A percentile compares a stretch with the other conserved stretches of the same genome.
Evolutionary conservation across 2,329 filamentous ascomycete genomes (phyloP).

Genomic region (Myotisia sp.): DNA sequence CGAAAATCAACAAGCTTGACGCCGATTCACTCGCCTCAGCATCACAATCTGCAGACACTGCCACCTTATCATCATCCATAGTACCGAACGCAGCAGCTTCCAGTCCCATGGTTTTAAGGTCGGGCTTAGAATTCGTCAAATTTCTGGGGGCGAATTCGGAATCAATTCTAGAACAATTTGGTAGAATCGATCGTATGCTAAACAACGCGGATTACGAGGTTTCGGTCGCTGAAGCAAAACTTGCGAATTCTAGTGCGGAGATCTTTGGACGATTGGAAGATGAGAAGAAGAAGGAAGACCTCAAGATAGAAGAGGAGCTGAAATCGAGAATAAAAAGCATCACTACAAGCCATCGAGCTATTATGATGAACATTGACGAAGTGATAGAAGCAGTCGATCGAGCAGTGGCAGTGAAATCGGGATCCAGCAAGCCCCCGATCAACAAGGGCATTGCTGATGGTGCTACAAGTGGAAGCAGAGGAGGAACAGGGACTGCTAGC

Average conservation of each 20-base stretch:
- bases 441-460: constrained; percentile 12
- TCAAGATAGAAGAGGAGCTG: constrained; percentile 31
- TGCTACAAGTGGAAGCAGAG: too few species aligned
- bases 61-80: too few species aligned
- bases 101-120: constrained; percentile 26
- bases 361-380: constrained; percentile 25
- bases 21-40: constrained; percentile 15
- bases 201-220: constrained; percentile 41
- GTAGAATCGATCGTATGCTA: constrained; percentile 35
- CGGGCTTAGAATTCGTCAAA: constrained; percentile 25
- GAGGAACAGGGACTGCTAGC: constrained; percentile 8
- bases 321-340: constrained; percentile 30
- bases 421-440: too few species aligned
- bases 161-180: constrained; percentile 34
- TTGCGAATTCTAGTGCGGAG: constrained; percentile 29
- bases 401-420: too few species aligned
- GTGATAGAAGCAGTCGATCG: constrained; percentile 19
- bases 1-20: constrained; percentile 29
- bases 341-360: constrained; percentile 24
- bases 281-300: constrained; percentile 37
- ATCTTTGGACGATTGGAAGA: constrained; percentile 30
- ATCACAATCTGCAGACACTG: not conserved
- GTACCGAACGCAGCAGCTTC: constrained; percentile 15
- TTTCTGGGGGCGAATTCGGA: constrained; percentile 32
- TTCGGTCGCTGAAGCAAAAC: constrained; percentile 39